Evolutionary conservation across 306 rosid species (phyloP).

Genomic region (Oxytropis ochrocephala): DNA sequence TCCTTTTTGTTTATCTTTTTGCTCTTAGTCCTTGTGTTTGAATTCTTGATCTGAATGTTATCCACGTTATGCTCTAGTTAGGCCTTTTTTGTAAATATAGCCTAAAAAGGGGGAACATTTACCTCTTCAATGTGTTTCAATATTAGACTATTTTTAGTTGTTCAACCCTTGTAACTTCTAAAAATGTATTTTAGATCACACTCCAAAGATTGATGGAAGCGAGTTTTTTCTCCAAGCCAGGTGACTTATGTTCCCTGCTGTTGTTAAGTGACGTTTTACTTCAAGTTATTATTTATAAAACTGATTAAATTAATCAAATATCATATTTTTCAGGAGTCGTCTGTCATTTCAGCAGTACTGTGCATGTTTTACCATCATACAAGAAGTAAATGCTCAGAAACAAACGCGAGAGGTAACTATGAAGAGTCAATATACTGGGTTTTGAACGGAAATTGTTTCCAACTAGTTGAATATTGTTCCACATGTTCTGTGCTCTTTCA

Average conservation of each 20-base stretch:
- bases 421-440: background rate
- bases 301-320: conserved; percentile 7
- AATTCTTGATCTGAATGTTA: background rate
- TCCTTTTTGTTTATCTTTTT: background rate
- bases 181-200: conserved; percentile 55
- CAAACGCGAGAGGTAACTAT: conserved; percentile 88
- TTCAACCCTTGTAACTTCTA: background rate
- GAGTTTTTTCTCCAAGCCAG: conserved; percentile 96
- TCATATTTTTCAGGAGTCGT: conserved; percentile 67
- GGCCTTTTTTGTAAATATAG: background rate
- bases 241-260: conserved; percentile 30
- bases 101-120: background rate
- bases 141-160: background rate
- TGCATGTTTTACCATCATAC: conserved; percentile 86
- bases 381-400: conserved; percentile 90
- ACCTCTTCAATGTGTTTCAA: background rate
- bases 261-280: background rate
- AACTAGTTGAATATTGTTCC: conserved; percentile 10
- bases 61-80: background rate
- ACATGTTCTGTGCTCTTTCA: conserved; percentile 26
- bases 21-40: background rate
- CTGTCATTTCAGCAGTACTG: conserved; percentile 95
- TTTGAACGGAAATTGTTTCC: conserved; percentile 4
- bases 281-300: conserved; percentile 10
- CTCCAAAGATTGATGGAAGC: conserved; percentile 89